Conservation (phyloP, 345 rosid species). For the Brassica rapa region DNA sequence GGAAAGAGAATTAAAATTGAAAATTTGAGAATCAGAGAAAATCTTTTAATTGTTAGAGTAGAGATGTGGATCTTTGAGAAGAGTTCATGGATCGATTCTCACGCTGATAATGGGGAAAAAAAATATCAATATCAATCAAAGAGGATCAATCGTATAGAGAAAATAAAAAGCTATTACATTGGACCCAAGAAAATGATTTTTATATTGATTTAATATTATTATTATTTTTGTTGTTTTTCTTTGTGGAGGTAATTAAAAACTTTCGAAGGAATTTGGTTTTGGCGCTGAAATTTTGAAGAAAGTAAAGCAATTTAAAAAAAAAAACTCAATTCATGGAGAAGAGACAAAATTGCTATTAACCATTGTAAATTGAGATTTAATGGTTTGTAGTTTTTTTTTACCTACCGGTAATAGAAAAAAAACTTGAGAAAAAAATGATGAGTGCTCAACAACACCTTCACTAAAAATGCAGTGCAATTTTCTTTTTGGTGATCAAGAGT, state of each 20-base stretch:
- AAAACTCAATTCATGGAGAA: not conserved
- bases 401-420: not conserved
- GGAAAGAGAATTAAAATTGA: not conserved
- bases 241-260: not conserved
- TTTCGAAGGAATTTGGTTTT: slow-evolving; percentile 7
- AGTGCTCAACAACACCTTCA: not conserved
- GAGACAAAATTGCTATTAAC: not conserved
- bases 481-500: not conserved
- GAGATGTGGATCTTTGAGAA: slow-evolving; percentile 26
- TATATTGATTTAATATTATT: not conserved
- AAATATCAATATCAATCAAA: slow-evolving; percentile 14
- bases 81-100: slow-evolving; percentile 34
- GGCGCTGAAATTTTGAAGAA: slow-evolving; percentile 30
- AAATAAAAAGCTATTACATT: not conserved
- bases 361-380: not conserved
- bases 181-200: not conserved
- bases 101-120: slow-evolving; percentile 12
- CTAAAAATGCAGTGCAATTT: not conserved
- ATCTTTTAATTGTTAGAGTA: not conserved
- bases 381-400: not conserved
- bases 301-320: not conserved
- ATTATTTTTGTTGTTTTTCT: not conserved
- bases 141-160: not conserved
- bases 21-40: not conserved
- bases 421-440: not conserved